phyloP scores from a whole-genome alignment of 2,329 filamentous ascomycete species.

The Sordariomycetes sp. region DNA sequence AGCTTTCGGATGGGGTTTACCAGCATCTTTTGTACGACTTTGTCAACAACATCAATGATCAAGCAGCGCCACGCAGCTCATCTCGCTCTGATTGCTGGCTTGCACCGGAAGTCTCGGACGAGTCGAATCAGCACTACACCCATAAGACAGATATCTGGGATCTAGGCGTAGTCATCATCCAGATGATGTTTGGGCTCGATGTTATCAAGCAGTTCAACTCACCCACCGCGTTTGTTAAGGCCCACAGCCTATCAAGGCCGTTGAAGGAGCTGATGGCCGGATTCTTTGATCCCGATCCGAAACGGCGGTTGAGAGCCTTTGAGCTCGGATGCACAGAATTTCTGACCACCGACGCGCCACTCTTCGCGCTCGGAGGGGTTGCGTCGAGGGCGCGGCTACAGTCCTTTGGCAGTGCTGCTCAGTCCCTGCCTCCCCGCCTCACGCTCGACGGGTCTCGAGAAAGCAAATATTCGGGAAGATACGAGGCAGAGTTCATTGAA shows the following conservation, averaged over 20 bases:
- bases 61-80: slow-evolving; percentile 28
- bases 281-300: slow-evolving; percentile 74
- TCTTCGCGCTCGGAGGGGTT: slow-evolving; percentile 20
- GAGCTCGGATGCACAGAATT: slow-evolving; percentile 53
- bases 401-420: slow-evolving; percentile 19
- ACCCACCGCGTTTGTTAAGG: slow-evolving; percentile 59
- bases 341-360: slow-evolving; percentile 48
- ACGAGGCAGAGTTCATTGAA: slow-evolving; percentile 81
- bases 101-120: slow-evolving; percentile 59
- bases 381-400: slow-evolving; percentile 1
- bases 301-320: slow-evolving; percentile 76
- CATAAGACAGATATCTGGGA: slow-evolving; percentile 92
- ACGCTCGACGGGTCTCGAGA: not conserved
- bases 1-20: slow-evolving; percentile 62
- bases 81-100: slow-evolving; percentile 73
- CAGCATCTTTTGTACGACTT: slow-evolving; percentile 55
- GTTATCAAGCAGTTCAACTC: slow-evolving; percentile 67
- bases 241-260: slow-evolving; percentile 57
- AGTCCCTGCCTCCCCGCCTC: slow-evolving; percentile 11
- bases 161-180: slow-evolving; percentile 77
- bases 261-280: slow-evolving; percentile 69
- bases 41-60: slow-evolving; percentile 26
- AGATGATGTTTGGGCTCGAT: slow-evolving; percentile 85
- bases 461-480: slow-evolving; percentile 38
- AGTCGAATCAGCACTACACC: slow-evolving; percentile 48